Evolutionary conservation across 2,329 filamentous ascomycete genomes (phyloP), one percentile per base, ranked within the genome.

Genomic region (Raffaelea albimanens): DNA sequence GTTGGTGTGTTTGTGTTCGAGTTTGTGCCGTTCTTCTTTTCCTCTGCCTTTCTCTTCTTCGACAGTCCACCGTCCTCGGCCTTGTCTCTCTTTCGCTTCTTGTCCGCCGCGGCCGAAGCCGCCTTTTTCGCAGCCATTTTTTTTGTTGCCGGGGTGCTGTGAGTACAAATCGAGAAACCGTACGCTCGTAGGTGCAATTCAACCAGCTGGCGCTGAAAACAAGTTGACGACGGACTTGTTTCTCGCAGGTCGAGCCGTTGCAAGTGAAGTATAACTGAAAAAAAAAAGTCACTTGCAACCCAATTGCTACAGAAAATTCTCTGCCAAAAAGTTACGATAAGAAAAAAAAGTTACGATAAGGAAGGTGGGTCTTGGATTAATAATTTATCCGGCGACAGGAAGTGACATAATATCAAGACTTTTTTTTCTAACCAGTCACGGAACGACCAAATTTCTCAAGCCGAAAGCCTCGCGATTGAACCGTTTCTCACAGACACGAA

Each of bases 1-100:
- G 14, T 16, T 14, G 33, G 7, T 25, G 41, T 40, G 7, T 21
- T 19, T 9, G n/a, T 18, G 19, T 22, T 19, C 33, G 9, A 19
- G 36, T 25, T 11, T 39, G 31, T 38, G 5, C 11, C 4, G 22
- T 3, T 20, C 41, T 31, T 43, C 22, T 40, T 45, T 10, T 48
- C 43, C 40, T 52, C 38, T 13, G 45, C 45, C 44, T 51, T 53
- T 16, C 53, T 39, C 50, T 52, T 56, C 41, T 50, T 53, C 18
- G 46, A 44, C 14, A 48, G 52, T 44, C 29, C 52, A 29, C 29
- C 39, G 19, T 58, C 52, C 44, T 63, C 61, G 48, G 56, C 54
- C 49, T 59, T 63, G 18, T 59, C 58, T 23, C 62, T 53, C 52
- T 64, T 64, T 47, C 61, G 54, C 53, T 61, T 62, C 46, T 61